These are phyloP conservation scores for Triticum dicoccoides DNA, from an alignment of 176 grass and related monocot genomes.

Conservation along the genomic window DNA sequence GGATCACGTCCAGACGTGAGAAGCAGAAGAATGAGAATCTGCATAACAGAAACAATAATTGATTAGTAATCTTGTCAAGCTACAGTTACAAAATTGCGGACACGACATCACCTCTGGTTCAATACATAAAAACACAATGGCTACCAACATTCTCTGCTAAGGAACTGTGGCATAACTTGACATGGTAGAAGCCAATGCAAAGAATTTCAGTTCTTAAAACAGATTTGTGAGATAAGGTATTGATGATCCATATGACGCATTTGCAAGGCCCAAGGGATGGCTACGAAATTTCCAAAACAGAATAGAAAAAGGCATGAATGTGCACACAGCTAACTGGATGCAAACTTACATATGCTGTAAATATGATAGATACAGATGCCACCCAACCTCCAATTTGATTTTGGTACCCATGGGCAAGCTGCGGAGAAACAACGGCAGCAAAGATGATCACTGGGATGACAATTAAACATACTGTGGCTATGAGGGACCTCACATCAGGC, in stretches of 20 bases:
- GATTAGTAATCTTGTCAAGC: slow-evolving; percentile 8
- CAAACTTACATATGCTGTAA: slow-evolving; percentile 63
- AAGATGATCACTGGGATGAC: slow-evolving; percentile 60
- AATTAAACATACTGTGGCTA: slow-evolving; percentile 65
- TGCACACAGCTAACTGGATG: not conserved
- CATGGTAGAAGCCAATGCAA: not conserved
- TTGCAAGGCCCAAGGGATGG: not conserved
- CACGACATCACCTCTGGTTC: not conserved
- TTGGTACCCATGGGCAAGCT: slow-evolving; percentile 50
- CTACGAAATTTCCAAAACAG: not conserved
- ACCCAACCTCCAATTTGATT: slow-evolving; percentile 47
- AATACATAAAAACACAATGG: not conserved
- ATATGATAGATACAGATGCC: slow-evolving; percentile 45
- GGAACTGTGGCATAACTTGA: not conserved
- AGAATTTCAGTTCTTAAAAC: not conserved
- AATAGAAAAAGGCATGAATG: not conserved
- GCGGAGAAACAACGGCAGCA: slow-evolving; percentile 46
- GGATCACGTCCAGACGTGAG: slow-evolving; percentile 68
- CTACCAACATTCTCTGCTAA: not conserved
- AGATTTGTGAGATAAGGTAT: not conserved
- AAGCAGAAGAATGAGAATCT: slow-evolving; percentile 66
- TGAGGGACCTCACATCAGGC: slow-evolving; percentile 64
- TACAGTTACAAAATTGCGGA: slow-evolving; percentile 5
- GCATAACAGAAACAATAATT: slow-evolving; percentile 7
- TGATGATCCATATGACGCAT: not conserved